Evolutionary conservation across 371 early-diverging fungal genomes (phyloP), one percentile per base, ranked within the genome.

Genomic region (Nematocida homosporus): DNA sequence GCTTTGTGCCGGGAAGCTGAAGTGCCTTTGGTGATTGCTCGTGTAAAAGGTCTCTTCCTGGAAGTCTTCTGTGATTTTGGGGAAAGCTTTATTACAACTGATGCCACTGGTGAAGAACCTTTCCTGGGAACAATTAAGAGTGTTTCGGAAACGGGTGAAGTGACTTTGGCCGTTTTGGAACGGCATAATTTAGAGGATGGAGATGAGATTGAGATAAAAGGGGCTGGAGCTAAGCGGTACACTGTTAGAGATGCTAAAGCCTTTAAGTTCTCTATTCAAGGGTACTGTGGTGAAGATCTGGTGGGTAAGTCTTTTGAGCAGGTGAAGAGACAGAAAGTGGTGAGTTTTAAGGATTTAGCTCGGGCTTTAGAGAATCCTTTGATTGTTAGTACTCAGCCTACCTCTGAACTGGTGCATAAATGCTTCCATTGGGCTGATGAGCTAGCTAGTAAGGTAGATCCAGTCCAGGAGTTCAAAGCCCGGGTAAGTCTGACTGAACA

Each of bases 41-140:
- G 93, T 82, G 86, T 87, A 2, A 86, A 90, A 40, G 99, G 99
- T 78, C 87, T 99, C 30, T 95, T 96, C 86, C 93, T 92, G 86
- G 90, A 87, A 61, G 86, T 90, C 10, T 99, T 99, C 85, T 91
- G 90, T 79, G 99, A 99, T 83, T 97, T 97, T 86, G 94, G 95
- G 51, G 80, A 86, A 10, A 86, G 87, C 2, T 98, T 97, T 83
- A 86, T 86, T 37, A 89, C 94, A 25, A 83, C 85, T 23, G 99
- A 99, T 84, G 86, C 89, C 32, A 95, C 89, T 27, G 99, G 99
- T 37, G 96, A 95, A 82, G 89, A 89, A 66, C 90, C 93, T 16
- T 84, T 91, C 30, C 86, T 87, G 23, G 98, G 97, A 48, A 93
- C 95, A 89, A 83, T 97, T 66, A 93, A 95, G 29, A 89, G 87